A percentile compares a stretch with the other conserved stretches of the same genome.
Conservation (phyloP, 306 rosid species). For the Begonia loranthoides region DNA sequence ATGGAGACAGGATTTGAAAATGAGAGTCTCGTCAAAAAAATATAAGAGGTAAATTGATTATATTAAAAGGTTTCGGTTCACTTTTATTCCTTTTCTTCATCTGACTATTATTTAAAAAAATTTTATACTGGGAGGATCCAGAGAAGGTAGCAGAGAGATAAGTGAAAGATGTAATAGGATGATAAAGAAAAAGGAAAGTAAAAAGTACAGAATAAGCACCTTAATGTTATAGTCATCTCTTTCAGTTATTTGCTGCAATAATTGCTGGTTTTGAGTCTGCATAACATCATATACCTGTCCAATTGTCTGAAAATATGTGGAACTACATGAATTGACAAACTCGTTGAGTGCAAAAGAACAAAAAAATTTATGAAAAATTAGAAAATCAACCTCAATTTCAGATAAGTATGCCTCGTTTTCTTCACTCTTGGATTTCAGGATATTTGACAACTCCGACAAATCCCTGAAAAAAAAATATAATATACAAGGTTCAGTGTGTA, state of each 20-base stretch:
- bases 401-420: slow-evolving; percentile 88
- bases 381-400: slow-evolving; percentile 79
- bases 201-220: slow-evolving; percentile 25
- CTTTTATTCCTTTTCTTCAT: no score
- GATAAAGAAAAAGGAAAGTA: not conserved
- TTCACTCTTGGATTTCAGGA: slow-evolving; percentile 62
- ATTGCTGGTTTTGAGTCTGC: slow-evolving; percentile 98
- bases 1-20: no score
- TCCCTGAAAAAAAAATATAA: slow-evolving; percentile 44
- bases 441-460: slow-evolving; percentile 33
- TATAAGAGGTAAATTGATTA: no score
- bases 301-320: slow-evolving; percentile 50
- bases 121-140: no score
- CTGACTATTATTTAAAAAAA: no score
- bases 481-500: no score
- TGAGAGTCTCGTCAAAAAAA: no score
- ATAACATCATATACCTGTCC: slow-evolving; percentile 97
- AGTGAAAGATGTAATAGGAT: not conserved
- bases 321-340: not conserved
- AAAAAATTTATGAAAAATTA: not conserved
- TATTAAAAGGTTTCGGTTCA: no score
- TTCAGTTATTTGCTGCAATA: slow-evolving; percentile 91
- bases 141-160: no score
- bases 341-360: no score
- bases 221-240: slow-evolving; percentile 95